A percentile compares a stretch with the other conserved stretches of the same genome.
Conservation (phyloP, 768 basidiomycete genomes). For the Tulasnella calospora region DNA sequence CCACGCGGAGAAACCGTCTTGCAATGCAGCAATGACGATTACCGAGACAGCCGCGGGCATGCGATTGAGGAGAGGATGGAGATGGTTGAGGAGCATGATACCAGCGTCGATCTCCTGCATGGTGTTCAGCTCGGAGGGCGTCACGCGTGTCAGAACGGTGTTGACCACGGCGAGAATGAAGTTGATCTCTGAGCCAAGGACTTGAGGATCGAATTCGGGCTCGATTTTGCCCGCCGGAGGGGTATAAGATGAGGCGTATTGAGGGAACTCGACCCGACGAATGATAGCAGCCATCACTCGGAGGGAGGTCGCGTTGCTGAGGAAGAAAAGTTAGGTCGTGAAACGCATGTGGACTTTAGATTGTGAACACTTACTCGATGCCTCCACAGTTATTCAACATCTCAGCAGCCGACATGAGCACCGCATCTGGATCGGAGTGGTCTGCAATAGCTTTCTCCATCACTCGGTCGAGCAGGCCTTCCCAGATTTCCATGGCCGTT, state of each 20-base stretch:
- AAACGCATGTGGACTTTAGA: neutral
- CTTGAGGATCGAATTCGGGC: neutral
- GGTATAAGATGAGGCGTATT: neutral
- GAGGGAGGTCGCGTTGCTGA: constrained; percentile 7
- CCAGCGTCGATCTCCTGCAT: constrained; percentile 2
- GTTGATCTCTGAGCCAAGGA: neutral
- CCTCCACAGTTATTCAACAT: constrained; percentile 1
- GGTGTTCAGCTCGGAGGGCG: neutral
- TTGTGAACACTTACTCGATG: constrained; percentile 13
- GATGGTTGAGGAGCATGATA: neutral
- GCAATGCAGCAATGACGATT: neutral
- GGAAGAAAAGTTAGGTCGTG: neutral
- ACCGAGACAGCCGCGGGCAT: neutral
- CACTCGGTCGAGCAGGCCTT: constrained; percentile 6
- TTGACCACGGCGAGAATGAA: neutral
- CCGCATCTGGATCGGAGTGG: neutral
- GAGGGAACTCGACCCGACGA: neutral
- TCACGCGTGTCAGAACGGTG: neutral
- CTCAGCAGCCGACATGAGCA: neutral
- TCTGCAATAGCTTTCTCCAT: neutral
- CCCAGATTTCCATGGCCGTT: constrained; percentile 14
- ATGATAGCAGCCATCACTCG: neutral
- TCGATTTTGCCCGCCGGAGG: neutral
- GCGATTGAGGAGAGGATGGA: neutral
- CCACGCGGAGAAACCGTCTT: constrained; percentile 23